Evolutionary conservation across 345 rosid species (phyloP), one percentile per base, ranked within the genome.

Genomic region (Firmiana major): DNA sequence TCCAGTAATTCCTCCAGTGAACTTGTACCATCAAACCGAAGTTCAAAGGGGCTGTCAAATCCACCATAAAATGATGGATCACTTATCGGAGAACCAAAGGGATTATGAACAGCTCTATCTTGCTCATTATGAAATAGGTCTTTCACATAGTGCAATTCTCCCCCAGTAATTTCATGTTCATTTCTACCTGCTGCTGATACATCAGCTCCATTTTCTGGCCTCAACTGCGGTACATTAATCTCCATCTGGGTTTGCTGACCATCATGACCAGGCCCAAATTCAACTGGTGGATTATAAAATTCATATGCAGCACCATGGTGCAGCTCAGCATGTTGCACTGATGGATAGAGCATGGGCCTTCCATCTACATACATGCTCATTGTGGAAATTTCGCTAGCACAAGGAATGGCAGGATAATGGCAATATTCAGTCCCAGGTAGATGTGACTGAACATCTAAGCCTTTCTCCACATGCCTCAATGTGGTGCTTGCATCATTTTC

Each of bases 281-380:
- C 93, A 38, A 83, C 75, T 22, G 89, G 34, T 15, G 87, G 85
- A 83, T 87, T 79, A 78, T 80, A 89, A 73, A 81, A 77, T 81
- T 76, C 78, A 77, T 82, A 91, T 64, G 87, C 71, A 64, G 86
- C 74, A 40, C 81, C 92, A 57, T 81, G 74, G 6, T 79, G 91
- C 82, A 80, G 45, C 83, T 84, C 88, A 22, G 86, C 69, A 81
- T 84, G 86, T 70, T 88, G 88, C 75, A 76, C 80, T 68, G 67
- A 12, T 19, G 92, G 88, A 79, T 87, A 84, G 69, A 83, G 80
- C 87, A 87, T 73, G 19, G 90, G 87, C 43, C 90, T 88, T 78
- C 88, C 97, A 60, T 84, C 91, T 77, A 81, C 85, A 77, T 57
- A 83, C 85, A 87, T 86, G 79, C 81, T 78, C 79, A 82, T 91